phyloP scores from a whole-genome alignment of 306 rosid species.

The Rosa chinensis region DNA sequence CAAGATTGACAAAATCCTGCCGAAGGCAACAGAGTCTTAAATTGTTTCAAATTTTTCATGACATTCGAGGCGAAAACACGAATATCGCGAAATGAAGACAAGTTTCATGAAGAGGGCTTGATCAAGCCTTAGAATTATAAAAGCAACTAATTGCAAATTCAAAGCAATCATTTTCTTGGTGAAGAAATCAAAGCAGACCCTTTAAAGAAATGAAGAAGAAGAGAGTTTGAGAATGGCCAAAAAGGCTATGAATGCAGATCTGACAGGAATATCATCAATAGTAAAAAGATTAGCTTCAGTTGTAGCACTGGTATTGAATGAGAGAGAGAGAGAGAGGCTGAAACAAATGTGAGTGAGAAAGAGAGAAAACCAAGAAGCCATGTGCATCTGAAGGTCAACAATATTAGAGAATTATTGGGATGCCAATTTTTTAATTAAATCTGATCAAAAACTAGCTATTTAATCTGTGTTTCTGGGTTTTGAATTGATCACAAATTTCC shows the following conservation, averaged over 20 bases:
- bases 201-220: slow-evolving; percentile 15
- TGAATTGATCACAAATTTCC: slow-evolving; percentile 39
- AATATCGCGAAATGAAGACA: no score
- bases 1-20: no score
- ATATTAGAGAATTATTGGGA: slow-evolving; percentile 56
- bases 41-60: no score
- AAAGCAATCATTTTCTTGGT: slow-evolving; percentile 13
- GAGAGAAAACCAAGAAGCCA: slow-evolving; percentile 85
- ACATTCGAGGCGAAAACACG: no score
- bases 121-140: no score
- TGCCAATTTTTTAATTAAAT: slow-evolving; percentile 1
- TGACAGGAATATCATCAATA: slow-evolving; percentile 68
- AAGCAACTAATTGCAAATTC: not conserved
- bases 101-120: no score
- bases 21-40: no score
- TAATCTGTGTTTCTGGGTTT: slow-evolving; percentile 15
- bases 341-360: slow-evolving; percentile 50
- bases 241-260: slow-evolving; percentile 60
- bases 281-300: slow-evolving; percentile 63
- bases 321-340: slow-evolving; percentile 41
- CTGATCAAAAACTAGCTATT: not conserved
- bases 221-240: slow-evolving; percentile 40
- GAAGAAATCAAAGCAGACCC: slow-evolving; percentile 12
- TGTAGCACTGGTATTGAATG: slow-evolving; percentile 19
- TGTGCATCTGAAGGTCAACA: slow-evolving; percentile 88